Evolutionary conservation across 1,284 basidiomycete genomes (phyloP).

Genomic region (Marasmius fiardii): DNA sequence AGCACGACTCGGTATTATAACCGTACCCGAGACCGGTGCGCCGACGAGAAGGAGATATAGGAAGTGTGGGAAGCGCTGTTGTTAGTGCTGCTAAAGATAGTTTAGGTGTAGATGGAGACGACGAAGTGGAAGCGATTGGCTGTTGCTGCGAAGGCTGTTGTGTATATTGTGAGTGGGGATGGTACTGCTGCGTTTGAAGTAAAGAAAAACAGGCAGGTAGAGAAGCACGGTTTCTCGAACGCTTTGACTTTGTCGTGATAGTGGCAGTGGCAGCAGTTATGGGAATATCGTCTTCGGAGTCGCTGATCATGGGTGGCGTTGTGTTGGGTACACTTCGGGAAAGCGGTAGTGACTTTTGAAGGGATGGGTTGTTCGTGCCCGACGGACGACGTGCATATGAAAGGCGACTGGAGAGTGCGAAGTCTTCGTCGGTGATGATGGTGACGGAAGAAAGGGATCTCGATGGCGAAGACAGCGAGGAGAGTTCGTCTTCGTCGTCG

Average conservation of each 20-base stretch:
- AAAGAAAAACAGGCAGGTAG: slow-evolving; percentile 76
- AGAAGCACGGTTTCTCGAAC: slow-evolving; percentile 64
- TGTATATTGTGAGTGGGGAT: slow-evolving; percentile 32
- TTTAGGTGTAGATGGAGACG: slow-evolving; percentile 58
- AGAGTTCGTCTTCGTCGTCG: no score
- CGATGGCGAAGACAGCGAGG: slow-evolving; percentile 44
- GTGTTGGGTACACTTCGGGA: slow-evolving; percentile 37
- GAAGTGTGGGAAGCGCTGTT: slow-evolving; percentile 17
- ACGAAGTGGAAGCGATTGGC: slow-evolving; percentile 30
- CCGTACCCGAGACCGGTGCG: slow-evolving; percentile 30
- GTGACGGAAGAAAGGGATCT: slow-evolving; percentile 55
- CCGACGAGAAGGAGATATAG: slow-evolving; percentile 44
- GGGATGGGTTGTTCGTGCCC: slow-evolving; percentile 63
- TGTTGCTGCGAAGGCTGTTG: slow-evolving; percentile 20
- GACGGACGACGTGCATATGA: slow-evolving; percentile 70
- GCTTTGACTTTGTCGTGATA: slow-evolving; percentile 45
- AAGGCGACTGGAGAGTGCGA: slow-evolving; percentile 32
- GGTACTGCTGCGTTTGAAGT: slow-evolving; percentile 41
- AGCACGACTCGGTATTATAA: slow-evolving; percentile 12
- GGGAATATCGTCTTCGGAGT: no score
- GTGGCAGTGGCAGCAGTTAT: neutral
- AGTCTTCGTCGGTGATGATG: slow-evolving; percentile 56
- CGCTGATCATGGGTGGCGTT: no score
- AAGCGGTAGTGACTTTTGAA: slow-evolving; percentile 44
- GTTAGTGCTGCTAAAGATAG: slow-evolving; percentile 29